A percentile compares a stretch with the other conserved stretches of the same genome.
Conservation (phyloP, 148 eudicot genomes). For the Camellia granthamiana region DNA sequence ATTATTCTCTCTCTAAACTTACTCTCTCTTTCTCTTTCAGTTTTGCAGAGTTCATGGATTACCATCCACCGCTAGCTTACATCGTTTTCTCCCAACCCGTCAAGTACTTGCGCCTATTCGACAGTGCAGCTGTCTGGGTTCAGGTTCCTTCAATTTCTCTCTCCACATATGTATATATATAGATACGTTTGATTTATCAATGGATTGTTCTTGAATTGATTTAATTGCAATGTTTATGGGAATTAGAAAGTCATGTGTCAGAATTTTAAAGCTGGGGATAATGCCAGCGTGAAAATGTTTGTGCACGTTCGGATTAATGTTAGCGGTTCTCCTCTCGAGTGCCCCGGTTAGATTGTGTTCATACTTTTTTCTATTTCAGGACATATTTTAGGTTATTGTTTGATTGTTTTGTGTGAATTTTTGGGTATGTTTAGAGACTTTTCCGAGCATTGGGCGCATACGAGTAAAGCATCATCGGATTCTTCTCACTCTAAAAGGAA, state of each 20-base stretch:
- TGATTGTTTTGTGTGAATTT: conserved; percentile 7
- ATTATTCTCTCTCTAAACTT: not conserved
- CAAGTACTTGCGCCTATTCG: conserved; percentile 51
- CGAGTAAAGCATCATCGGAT: conserved; percentile 84
- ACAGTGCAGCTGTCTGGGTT: conserved; percentile 62
- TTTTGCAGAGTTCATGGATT: conserved; percentile 73
- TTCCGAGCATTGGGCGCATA: conserved; percentile 86
- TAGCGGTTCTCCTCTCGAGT: conserved; percentile 73
- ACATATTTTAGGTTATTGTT: not conserved
- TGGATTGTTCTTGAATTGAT: conserved; percentile 6
- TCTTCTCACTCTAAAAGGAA: conserved; percentile 88
- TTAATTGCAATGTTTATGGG: not conserved
- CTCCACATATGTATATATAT: not conserved
- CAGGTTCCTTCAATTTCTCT: conserved; percentile 40
- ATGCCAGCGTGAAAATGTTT: conserved; percentile 54
- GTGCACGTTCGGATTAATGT: conserved; percentile 76
- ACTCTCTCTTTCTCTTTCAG: conserved; percentile 29
- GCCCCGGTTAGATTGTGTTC: conserved; percentile 51
- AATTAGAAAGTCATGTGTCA: conserved; percentile 46
- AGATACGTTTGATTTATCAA: not conserved
- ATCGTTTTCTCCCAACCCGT: conserved; percentile 51
- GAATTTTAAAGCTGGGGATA: conserved; percentile 34
- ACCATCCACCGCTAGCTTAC: conserved; percentile 46
- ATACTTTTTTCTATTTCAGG: not conserved
- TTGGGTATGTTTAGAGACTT: conserved; percentile 50